Conservation (phyloP, 768 basidiomycete genomes). For the Rhizopogon vinicolor region DNA sequence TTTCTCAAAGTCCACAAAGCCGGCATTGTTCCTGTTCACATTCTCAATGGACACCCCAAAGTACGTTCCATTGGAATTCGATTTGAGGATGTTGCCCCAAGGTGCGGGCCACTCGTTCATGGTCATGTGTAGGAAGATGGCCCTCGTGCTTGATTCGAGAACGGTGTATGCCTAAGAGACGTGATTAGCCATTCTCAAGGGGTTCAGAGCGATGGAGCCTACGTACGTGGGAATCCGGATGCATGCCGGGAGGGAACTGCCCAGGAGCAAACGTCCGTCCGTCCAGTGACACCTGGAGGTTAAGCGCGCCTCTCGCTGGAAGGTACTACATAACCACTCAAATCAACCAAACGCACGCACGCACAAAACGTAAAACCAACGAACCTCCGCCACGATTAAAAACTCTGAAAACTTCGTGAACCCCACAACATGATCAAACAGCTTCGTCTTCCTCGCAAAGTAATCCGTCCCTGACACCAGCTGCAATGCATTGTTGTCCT, state of each 20-base stretch:
- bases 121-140: slow-evolving; percentile 95
- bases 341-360: slow-evolving; percentile 10
- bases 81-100: slow-evolving; percentile 92
- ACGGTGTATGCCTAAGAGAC: slow-evolving; percentile 77
- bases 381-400: slow-evolving; percentile 89
- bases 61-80: slow-evolving; percentile 98
- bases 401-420: slow-evolving; percentile 98
- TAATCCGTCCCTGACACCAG: slow-evolving; percentile 74
- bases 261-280: slow-evolving; percentile 82
- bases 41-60: slow-evolving; percentile 83
- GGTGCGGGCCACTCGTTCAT: slow-evolving; percentile 73
- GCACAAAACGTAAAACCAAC: slow-evolving; percentile 15
- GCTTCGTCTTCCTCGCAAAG: slow-evolving; percentile 62
- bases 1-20: slow-evolving; percentile 98
- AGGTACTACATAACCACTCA: slow-evolving; percentile 37
- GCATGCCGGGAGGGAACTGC: slow-evolving; percentile 86
- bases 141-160: slow-evolving; percentile 88
- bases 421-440: slow-evolving; percentile 88
- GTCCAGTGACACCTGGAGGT: slow-evolving; percentile 90
- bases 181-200: not conserved
- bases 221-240: slow-evolving; percentile 84
- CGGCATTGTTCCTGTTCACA: slow-evolving; percentile 84
- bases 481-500: slow-evolving; percentile 66
- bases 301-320: slow-evolving; percentile 52
- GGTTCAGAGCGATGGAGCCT: not conserved